These are phyloP conservation scores for Iodosphaeria phyllophila DNA, from an alignment of 2,329 filamentous ascomycete genomes.

Conservation along the genomic window DNA sequence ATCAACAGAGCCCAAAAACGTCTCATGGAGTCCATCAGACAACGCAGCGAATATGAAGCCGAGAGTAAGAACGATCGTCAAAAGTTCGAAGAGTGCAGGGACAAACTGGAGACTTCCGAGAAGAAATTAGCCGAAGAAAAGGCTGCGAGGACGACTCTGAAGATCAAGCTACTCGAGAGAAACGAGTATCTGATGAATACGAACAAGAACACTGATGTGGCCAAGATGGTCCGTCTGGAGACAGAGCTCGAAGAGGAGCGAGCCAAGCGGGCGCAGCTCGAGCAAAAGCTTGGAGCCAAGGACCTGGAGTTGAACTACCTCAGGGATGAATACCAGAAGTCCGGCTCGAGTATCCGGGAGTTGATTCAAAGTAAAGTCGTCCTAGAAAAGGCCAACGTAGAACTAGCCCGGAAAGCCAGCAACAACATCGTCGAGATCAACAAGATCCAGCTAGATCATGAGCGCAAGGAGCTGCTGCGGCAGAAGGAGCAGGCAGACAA, in stretches of 20 bases:
- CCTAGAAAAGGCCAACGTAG: constrained; percentile 21
- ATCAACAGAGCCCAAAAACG: constrained; percentile 22
- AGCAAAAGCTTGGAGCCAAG: constrained; percentile 16
- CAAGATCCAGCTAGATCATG: constrained; percentile 20
- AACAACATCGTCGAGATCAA: constrained; percentile 29
- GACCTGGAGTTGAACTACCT: constrained; percentile 35
- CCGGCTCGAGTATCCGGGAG: constrained; percentile 26
- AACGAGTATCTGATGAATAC: constrained; percentile 16
- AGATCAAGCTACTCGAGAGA: constrained; percentile 17
- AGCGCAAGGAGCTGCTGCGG: constrained; percentile 15
- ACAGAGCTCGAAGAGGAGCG: constrained; percentile 20
- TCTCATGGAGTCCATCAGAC: constrained; percentile 18
- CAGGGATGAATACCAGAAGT: constrained; percentile 38
- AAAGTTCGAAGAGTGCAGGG: constrained; percentile 18
- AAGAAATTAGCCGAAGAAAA: constrained; percentile 19
- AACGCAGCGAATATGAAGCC: constrained; percentile 27
- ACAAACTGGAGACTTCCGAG: constrained; percentile 18
- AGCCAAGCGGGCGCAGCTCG: constrained; percentile 17
- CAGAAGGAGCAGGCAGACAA: constrained; percentile 22
- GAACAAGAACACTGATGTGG: constrained; percentile 17
- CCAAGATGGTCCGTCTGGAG: constrained; percentile 21
- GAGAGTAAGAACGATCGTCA: constrained; percentile 19
- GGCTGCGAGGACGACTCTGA: constrained; percentile 16
- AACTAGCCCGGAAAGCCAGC: constrained; percentile 21
- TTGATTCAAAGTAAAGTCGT: constrained; percentile 26